Base-by-base conservation (phyloP, 2,329 filamentous ascomycete genomes). In the Talaromyces pinophilus region DNA sequence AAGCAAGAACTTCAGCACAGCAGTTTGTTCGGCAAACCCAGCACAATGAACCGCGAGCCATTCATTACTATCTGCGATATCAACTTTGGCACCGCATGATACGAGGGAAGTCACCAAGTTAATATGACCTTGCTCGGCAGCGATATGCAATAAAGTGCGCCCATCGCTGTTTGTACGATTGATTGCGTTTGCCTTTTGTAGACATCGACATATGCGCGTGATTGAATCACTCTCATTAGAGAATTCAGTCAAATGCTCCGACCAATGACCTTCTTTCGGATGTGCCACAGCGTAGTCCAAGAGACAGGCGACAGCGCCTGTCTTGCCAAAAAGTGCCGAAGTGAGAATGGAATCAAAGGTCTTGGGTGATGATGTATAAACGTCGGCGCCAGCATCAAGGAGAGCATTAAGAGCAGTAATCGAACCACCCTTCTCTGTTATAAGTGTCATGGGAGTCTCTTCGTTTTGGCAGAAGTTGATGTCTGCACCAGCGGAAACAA, bases 1-100 rank as follows among this genome's bases (percentile, higher is more conserved):
- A 33, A 54, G 50, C 8, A 54, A 54, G 28, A 54, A 54, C 28
- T 54, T 54, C 25, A 54, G 3, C 25, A 54, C 50, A 54, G 50
- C 28, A 10, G 50, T 54, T n/a, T n/a, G 50, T 33, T 54, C 7
- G 7, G 50, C 50, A n/a, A 54, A 54, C 25, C 50, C 50, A n/a
- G 50, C 50, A 54, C 15, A 54, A 19, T 54, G 50, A 30, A 54
- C 4, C 0, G 50, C 25, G 2, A 54, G 28, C 50, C 28, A 54
- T 54, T n/a, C 25, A 4, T 54, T 54, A 33, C 2, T n/a, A 54
- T 54, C 50, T 30, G 50, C 50, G 7, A 54, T 30, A 33, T 54
- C 50, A 28, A 17, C 15, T 33, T 54, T 54, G 25, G 50, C 50
- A 54, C 50, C 50, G 30, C 50, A 54, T 30, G 50, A n/a, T 5